Conservation (phyloP, 345 rosid genomes). For the Eucalyptus regnans region DNA sequence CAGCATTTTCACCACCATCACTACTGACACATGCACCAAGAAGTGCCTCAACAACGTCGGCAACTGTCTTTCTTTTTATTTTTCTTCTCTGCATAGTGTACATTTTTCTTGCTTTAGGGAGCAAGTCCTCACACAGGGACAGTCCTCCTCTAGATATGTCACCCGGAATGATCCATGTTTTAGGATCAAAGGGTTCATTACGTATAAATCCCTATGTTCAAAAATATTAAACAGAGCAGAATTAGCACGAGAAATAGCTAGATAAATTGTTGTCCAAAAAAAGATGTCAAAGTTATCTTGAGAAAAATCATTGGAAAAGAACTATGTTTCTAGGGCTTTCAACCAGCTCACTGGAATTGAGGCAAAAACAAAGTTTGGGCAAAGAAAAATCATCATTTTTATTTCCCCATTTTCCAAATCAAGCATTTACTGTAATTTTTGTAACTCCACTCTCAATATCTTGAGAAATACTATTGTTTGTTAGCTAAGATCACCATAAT, state of each 20-base stretch:
- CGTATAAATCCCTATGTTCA: slow-evolving; percentile 68
- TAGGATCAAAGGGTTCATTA: slow-evolving; percentile 56
- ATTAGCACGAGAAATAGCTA: not conserved
- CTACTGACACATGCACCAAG: slow-evolving; percentile 78
- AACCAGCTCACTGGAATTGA: not conserved
- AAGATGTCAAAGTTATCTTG: not conserved
- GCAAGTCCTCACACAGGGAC: slow-evolving; percentile 15
- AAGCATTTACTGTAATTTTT: not conserved
- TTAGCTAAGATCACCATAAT: not conserved
- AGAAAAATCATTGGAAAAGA: not conserved
- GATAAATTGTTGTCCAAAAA: not conserved
- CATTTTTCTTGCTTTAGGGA: slow-evolving; percentile 23
- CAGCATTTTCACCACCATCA: slow-evolving; percentile 60
- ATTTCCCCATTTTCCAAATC: not conserved
- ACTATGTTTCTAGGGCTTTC: not conserved
- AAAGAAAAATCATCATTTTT: not conserved
- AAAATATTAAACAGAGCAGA: not conserved
- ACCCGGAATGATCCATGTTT: slow-evolving; percentile 68
- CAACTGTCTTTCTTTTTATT: slow-evolving; percentile 50
- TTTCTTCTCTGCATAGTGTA: slow-evolving; percentile 27
- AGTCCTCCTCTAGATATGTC: slow-evolving; percentile 15
- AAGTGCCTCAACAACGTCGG: slow-evolving; percentile 84
- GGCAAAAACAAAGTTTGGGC: not conserved
- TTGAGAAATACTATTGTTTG: not conserved
- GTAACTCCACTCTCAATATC: not conserved